Evolutionary conservation across 2,329 filamentous ascomycete species (phyloP).

Genomic region (Ceratocystis papillata): DNA sequence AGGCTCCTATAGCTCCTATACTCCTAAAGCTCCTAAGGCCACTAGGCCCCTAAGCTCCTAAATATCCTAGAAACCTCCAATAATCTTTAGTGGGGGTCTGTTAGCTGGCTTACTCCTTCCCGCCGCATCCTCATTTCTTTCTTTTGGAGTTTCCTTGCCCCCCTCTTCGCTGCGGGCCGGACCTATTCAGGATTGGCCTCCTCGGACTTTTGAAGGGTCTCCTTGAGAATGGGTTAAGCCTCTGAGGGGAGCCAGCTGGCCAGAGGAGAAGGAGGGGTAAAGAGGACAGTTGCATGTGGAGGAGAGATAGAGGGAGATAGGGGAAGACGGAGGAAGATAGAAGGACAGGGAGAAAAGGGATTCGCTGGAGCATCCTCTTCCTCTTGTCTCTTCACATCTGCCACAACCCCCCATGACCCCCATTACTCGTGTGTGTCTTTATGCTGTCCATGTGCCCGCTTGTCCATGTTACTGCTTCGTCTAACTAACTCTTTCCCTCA

Average conservation of each 20-base stretch:
- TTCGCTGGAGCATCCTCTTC: neutral
- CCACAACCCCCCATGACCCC: too few relatives aligned
- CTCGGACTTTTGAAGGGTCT: too few relatives aligned
- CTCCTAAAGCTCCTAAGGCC: too few relatives aligned
- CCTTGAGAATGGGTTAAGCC: too few relatives aligned
- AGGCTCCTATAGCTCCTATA: too few relatives aligned
- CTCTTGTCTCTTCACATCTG: conserved; percentile 4
- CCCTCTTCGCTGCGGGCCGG: neutral
- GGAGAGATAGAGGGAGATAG: neutral
- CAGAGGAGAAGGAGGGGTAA: neutral
- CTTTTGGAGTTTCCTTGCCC: neutral
- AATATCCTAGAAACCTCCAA: neutral
- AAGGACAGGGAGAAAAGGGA: neutral
- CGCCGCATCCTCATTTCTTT: neutral
- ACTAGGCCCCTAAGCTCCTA: too few relatives aligned
- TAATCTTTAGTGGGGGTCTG: neutral
- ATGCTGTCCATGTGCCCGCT: neutral
- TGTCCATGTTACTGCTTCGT: neutral
- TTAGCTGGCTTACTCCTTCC: neutral
- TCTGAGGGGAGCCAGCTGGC: too few relatives aligned
- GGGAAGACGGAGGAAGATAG: neutral
- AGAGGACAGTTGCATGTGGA: neutral
- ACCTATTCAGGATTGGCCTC: too few relatives aligned
- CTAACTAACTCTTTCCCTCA: neutral
- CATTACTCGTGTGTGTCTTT: neutral